These are phyloP conservation scores for Lanmaoa rubissima DNA, from an alignment of 768 basidiomycete species.

Conservation along the genomic window DNA sequence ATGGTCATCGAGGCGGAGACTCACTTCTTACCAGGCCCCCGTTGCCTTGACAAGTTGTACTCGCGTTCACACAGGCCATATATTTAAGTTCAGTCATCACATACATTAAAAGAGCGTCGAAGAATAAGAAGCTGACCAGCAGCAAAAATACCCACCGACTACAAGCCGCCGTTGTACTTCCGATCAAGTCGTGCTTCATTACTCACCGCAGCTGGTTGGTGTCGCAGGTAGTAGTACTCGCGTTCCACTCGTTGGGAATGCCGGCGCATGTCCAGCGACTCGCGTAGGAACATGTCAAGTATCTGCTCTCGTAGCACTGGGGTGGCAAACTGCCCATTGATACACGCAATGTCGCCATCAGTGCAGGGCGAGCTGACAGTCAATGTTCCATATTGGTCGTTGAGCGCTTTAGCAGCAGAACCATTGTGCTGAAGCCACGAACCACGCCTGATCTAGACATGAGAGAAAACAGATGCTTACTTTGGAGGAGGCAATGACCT, in stretches of 20 bases:
- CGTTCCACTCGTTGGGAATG: constrained; percentile 20
- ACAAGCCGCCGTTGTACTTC: constrained; percentile 9
- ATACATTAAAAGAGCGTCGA: constrained; percentile 12
- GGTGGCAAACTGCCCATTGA: constrained; percentile 16
- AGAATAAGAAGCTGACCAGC: constrained; percentile 11
- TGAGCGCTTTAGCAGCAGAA: constrained; percentile 24
- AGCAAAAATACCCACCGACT: constrained; percentile 8
- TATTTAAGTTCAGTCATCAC: not conserved
- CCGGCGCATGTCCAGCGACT: constrained; percentile 20
- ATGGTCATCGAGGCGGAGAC: not conserved
- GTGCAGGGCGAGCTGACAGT: constrained; percentile 18
- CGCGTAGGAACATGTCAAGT: constrained; percentile 13
- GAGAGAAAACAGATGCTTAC: not conserved
- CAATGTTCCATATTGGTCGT: constrained; percentile 19
- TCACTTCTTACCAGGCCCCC: no score
- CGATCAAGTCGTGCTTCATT: not conserved
- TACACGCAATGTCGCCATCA: constrained; percentile 18
- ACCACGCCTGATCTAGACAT: constrained; percentile 9
- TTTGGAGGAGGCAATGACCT: not conserved
- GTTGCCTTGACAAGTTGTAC: no score
- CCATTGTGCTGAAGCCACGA: constrained; percentile 24
- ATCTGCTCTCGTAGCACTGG: constrained; percentile 12
- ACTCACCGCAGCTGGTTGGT: no score
- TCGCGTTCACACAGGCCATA: not conserved
- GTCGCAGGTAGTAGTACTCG: constrained; percentile 19